Base-by-base conservation (phyloP, 495 filamentous ascomycete species). In the Acidomyces sp. region DNA sequence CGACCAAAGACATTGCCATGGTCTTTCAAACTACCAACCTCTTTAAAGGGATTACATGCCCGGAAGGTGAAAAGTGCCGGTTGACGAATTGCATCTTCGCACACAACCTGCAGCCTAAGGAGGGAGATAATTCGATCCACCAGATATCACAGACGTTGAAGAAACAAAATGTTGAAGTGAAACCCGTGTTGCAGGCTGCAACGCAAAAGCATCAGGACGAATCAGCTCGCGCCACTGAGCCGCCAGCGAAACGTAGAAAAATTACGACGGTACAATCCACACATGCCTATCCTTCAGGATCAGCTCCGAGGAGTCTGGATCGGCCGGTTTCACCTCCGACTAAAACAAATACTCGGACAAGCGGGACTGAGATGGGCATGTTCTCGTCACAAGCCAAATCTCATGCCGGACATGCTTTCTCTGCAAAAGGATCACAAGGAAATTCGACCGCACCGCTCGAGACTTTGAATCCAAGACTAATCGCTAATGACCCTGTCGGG, bases 401-500 rank as follows among this genome's bases (percentile, higher is more conserved):
- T n/a, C n/a, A n/a, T n/a, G n/a, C n/a, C n/a, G n/a, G n/a, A n/a
- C n/a, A n/a, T n/a, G n/a, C n/a, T n/a, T n/a, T n/a, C n/a, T n/a
- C n/a, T n/a, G n/a, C n/a, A n/a, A n/a, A n/a, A n/a, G n/a, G n/a
- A n/a, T n/a, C n/a, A n/a, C n/a, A n/a, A n/a, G n/a, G n/a, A n/a
- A n/a, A n/a, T n/a, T n/a, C n/a, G n/a, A n/a, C n/a, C n/a, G n/a
- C n/a, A n/a, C n/a, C n/a, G n/a, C n/a, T n/a, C n/a, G 22, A 27
- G 36, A 15, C 29, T 41, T 63, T 95, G 27, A 93, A 87, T 46
- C 92, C 92, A 34, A 73, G 85, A n/a, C 72, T 81, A 46, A 59
- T 97, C 4, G 61, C 74, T 16, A 71, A 74, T 7, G 65, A 80
- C 0, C 88, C 90, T 9, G 80, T 79, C 3, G 52, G 63, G 3